Evolutionary conservation across 2,329 filamentous ascomycete genomes (phyloP), one percentile per base, ranked within the genome.

Genomic region (Myrmaecium sp.): DNA sequence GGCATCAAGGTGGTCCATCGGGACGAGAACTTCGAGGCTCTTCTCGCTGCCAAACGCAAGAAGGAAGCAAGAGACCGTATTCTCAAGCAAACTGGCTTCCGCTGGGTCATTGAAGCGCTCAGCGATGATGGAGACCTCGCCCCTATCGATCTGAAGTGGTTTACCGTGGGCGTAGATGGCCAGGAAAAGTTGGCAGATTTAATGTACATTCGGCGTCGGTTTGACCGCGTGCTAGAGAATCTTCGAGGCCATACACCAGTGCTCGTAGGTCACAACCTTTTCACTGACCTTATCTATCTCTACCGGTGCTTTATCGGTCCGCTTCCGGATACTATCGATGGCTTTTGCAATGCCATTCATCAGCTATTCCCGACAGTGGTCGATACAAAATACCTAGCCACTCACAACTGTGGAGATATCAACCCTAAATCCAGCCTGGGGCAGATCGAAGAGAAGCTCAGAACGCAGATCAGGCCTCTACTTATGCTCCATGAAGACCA

Each of bases 371-470:
- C 69, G 0, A 38, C 57, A 4, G 52, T 74, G 10, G 52, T 74
- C 11, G 69, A 74, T 35, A 74, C 69, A 0, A 74, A 74, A 38
- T 74, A 70, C 36, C 54, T 74, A 38, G 66, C 65, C 4, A 72
- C 68, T 1, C 57, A 66, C 36, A 58, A 64, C 22, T 65, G 58
- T 32, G 61, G 55, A 34, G 47, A 64, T 44, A 44, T 65, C 30
- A 66, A 61, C 29, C 57, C 60, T 2, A 52, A 54, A 7, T 55
- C 53, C 2, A 55, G 56, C 3, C 44, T 67, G 0, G 52, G 63
- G 37, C 53, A 65, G 14, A 56, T 68, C 14, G 51, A 62, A 0
- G 40, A 53, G 8, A 47, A 51, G 7, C 45, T 65, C 15, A 45
- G 47, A 23, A 34, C 35, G 4, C 48, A 58, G 18, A 40, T 51